These are phyloP conservation scores for Nematodospora anomalae DNA, from an alignment of 1,139 yeast species.

Conservation along the genomic window DNA sequence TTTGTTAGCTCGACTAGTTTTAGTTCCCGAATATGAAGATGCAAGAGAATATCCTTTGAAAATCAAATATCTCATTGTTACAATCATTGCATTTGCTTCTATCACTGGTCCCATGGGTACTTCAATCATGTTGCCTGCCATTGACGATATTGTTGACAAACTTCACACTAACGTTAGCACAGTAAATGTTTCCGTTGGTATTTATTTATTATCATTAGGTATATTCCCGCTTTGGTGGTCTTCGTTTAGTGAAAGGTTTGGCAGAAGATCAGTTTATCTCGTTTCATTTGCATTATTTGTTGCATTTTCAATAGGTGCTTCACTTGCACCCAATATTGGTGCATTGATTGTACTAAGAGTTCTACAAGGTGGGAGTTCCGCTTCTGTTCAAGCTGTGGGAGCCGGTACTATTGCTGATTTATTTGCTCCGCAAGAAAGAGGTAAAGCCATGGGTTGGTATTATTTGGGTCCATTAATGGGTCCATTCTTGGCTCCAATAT, in stretches of 20 bases:
- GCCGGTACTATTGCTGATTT: constrained; percentile 86
- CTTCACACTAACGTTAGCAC: constrained; percentile 57
- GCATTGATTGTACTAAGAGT: constrained; percentile 69
- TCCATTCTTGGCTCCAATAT: constrained; percentile 76
- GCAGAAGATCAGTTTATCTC: constrained; percentile 73
- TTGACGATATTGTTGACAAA: constrained; percentile 55
- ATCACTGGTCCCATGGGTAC: constrained; percentile 93
- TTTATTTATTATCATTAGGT: constrained; percentile 71
- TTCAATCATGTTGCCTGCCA: constrained; percentile 78
- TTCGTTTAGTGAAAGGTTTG: constrained; percentile 69
- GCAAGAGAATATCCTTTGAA: constrained; percentile 60
- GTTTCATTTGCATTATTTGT: constrained; percentile 63
- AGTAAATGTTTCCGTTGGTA: constrained; percentile 79
- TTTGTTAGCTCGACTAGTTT: constrained; percentile 46
- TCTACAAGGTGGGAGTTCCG: constrained; percentile 77
- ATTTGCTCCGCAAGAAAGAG: constrained; percentile 66
- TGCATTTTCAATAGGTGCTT: constrained; percentile 71
- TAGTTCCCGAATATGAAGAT: constrained; percentile 73
- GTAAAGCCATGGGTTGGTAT: constrained; percentile 77
- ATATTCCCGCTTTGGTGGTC: constrained; percentile 92
- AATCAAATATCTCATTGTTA: constrained; percentile 56
- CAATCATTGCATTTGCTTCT: constrained; percentile 71
- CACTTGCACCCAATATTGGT: constrained; percentile 61
- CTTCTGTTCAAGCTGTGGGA: constrained; percentile 86
- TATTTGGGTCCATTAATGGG: constrained; percentile 83